Percentiles rank a stretch among this genome's conserved stretches.
Conservation (phyloP, 2,329 filamentous ascomycete species). For the Colletotrichum scovillei region DNA sequence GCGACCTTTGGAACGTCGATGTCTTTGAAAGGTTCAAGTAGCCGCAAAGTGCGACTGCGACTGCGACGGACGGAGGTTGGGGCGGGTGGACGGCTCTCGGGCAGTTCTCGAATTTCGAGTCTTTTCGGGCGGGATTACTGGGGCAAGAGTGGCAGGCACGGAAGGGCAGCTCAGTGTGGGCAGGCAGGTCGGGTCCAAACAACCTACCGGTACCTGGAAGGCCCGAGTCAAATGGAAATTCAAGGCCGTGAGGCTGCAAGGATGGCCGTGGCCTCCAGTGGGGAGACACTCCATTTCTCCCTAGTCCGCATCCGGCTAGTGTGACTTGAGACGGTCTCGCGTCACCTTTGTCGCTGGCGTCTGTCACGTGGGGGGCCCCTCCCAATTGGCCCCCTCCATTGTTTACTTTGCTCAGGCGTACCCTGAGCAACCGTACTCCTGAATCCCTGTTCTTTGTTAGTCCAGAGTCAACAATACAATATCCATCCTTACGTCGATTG, state of each 20-base stretch:
- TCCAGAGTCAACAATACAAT: slow-evolving; percentile 36
- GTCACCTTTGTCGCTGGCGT: slow-evolving; percentile 29
- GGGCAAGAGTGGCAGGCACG: not conserved
- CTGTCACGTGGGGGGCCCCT: slow-evolving; percentile 33
- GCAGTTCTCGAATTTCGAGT: not conserved
- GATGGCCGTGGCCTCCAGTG: not conserved
- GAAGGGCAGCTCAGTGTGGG: not conserved
- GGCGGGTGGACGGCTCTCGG: not conserved
- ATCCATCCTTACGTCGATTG: slow-evolving; percentile 33
- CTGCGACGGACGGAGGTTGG: slow-evolving; percentile 4
- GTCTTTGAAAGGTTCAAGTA: not conserved
- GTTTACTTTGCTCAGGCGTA: slow-evolving; percentile 43
- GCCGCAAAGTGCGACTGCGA: not conserved
- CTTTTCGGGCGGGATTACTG: not conserved
- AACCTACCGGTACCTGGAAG: no score
- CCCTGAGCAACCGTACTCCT: slow-evolving; percentile 42
- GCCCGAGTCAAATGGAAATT: not conserved
- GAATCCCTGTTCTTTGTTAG: slow-evolving; percentile 25
- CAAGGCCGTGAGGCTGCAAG: slow-evolving; percentile 16
- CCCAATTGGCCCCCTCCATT: slow-evolving; percentile 27
- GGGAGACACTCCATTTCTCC: slow-evolving; percentile 1
- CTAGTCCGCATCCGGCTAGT: slow-evolving; percentile 30
- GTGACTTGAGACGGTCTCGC: slow-evolving; percentile 24
- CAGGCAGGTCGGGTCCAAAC: not conserved
- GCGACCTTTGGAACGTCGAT: not conserved